phyloP scores from a whole-genome alignment of 345 rosid species.

The Cardamine resedifolia region DNA sequence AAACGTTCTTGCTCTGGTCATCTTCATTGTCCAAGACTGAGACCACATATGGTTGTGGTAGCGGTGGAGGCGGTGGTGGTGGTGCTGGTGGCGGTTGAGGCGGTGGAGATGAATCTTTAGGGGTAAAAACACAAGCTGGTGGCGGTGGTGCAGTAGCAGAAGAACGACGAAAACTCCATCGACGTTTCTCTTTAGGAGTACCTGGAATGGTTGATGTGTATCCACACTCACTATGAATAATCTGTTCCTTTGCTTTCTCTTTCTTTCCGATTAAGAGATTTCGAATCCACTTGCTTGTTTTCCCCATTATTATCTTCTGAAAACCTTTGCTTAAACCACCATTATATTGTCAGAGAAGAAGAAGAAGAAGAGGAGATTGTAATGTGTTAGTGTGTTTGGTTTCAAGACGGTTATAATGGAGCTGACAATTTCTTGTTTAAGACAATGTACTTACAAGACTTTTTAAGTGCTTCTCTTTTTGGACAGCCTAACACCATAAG shows the following conservation, averaged over 20 bases:
- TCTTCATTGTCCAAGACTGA: conserved; percentile 13
- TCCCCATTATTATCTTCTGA: conserved; percentile 55
- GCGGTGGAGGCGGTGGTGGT: conserved; percentile 10
- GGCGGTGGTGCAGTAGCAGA: conserved; percentile 53
- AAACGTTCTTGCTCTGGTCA: background rate
- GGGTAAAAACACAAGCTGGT: conserved; percentile 10
- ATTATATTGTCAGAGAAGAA: conserved; percentile 31
- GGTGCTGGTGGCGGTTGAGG: conserved; percentile 14
- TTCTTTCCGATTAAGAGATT: conserved; percentile 72
- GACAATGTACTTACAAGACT: conserved; percentile 22
- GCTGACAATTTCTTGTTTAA: conserved; percentile 27
- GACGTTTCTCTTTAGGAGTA: conserved; percentile 73
- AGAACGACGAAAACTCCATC: conserved; percentile 92
- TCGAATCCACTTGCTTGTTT: conserved; percentile 80
- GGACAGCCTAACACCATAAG: conserved; percentile 43
- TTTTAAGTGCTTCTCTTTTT: conserved; percentile 29
- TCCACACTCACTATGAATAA: conserved; percentile 40
- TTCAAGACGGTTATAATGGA: conserved; percentile 24
- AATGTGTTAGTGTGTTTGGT: conserved; percentile 20
- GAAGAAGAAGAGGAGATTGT: conserved; percentile 33
- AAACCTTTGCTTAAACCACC: conserved; percentile 31
- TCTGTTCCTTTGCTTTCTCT: conserved; percentile 49
- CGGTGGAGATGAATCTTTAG: conserved; percentile 29
- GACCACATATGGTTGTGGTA: conserved; percentile 3
- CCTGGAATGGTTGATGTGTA: conserved; percentile 51